A percentile compares a stretch with the other conserved stretches of the same genome.
Conservation (phyloP, 1,284 basidiomycete genomes). For the Sporisorium graminicola region DNA sequence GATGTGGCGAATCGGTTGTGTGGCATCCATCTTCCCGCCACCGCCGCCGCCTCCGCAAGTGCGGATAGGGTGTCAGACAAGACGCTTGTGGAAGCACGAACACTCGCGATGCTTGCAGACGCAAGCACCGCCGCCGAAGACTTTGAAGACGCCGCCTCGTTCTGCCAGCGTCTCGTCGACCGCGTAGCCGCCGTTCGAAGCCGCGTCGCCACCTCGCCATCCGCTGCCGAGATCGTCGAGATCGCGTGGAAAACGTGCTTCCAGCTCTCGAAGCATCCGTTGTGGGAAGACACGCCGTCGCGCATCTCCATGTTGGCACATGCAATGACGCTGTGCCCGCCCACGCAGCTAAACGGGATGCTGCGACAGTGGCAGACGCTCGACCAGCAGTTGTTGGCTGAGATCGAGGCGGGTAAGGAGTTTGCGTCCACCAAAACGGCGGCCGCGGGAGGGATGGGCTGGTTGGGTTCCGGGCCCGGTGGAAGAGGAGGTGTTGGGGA, state of each 20-base stretch:
- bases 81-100: slow-evolving; percentile 28
- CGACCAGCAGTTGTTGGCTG: slow-evolving; percentile 23
- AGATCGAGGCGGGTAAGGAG: slow-evolving; percentile 26
- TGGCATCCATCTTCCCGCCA: background rate
- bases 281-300: slow-evolving; percentile 39
- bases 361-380: slow-evolving; percentile 31
- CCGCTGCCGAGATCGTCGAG: slow-evolving; percentile 5
- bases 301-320: slow-evolving; percentile 32
- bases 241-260: slow-evolving; percentile 41
- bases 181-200: slow-evolving; percentile 10
- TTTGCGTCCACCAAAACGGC: slow-evolving; percentile 23
- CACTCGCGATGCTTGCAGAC: slow-evolving; percentile 51
- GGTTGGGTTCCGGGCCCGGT: background rate
- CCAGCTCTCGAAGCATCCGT: slow-evolving; percentile 45
- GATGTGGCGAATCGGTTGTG: slow-evolving; percentile 33
- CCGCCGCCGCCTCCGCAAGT: background rate
- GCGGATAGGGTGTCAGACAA: background rate
- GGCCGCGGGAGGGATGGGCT: background rate
- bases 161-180: slow-evolving; percentile 34
- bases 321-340: slow-evolving; percentile 35
- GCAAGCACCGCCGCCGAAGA: slow-evolving; percentile 34
- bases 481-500: background rate
- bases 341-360: slow-evolving; percentile 24
- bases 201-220: background rate
- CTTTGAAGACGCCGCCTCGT: slow-evolving; percentile 24